A percentile compares a stretch with the other conserved stretches of the same genome.
These are phyloP conservation scores for Ustilago loliicola DNA, from an alignment of 1,284 basidiomycete genomes.

Conservation along the genomic window DNA sequence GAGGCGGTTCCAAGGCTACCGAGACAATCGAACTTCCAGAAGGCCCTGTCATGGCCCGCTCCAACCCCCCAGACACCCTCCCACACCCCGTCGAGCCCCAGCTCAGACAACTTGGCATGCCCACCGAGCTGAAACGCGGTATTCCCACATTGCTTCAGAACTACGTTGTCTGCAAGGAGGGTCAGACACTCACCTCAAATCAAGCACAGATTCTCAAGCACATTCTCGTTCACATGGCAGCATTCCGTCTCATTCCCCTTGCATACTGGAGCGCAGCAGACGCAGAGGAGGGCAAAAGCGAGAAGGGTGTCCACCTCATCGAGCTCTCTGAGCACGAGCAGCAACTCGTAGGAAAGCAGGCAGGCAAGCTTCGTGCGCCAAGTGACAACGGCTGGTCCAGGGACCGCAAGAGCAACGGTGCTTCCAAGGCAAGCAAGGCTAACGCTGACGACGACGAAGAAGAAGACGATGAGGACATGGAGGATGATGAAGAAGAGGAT, in stretches of 20 bases:
- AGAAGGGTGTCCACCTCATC: constrained; percentile 52
- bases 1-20: constrained; percentile 84
- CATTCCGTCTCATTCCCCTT: constrained; percentile 66
- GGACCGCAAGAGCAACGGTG: constrained; percentile 42
- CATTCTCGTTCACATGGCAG: constrained; percentile 65
- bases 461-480: constrained; percentile 34
- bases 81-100: constrained; percentile 98
- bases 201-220: constrained; percentile 69
- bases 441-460: constrained; percentile 46
- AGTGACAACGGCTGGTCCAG: constrained; percentile 50
- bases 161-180: constrained; percentile 87
- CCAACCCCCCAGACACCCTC: constrained; percentile 76
- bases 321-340: constrained; percentile 53
- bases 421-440: constrained; percentile 19
- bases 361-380: constrained; percentile 44
- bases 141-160: constrained; percentile 83
- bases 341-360: constrained; percentile 49
- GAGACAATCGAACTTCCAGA: constrained; percentile 82
- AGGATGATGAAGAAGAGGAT: constrained; percentile 50
- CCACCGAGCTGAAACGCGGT: constrained; percentile 86
- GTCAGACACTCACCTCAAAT: constrained; percentile 82
- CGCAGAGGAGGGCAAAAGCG: constrained; percentile 51
- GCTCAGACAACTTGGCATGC: constrained; percentile 88
- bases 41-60: constrained; percentile 66
- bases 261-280: constrained; percentile 66